A percentile compares a stretch with the other conserved stretches of the same genome.
Evolutionary conservation across 148 eudicot genomes (phyloP).

Genomic region (Fagopyrum esculentum): DNA sequence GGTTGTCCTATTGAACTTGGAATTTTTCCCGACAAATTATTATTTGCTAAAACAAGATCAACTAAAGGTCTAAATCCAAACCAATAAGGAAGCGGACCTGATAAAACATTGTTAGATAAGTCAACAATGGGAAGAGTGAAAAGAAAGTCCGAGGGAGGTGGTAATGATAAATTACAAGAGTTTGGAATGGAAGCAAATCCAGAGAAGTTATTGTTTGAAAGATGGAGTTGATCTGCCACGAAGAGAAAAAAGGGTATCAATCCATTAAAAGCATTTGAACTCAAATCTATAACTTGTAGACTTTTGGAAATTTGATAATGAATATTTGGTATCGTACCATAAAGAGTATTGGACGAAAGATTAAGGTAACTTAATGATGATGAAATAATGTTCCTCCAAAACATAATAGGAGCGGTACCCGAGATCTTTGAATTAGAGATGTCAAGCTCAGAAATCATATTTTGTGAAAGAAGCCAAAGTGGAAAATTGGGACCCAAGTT

Average conservation of each 20-base stretch:
- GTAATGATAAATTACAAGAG: too few relatives aligned
- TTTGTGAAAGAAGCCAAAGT: not conserved
- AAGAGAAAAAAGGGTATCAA: not conserved
- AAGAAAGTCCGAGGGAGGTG: too few relatives aligned
- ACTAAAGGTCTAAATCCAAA: not conserved
- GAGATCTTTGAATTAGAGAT: not conserved
- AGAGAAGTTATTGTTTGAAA: too few relatives aligned
- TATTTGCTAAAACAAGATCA: too few relatives aligned
- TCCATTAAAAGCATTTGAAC: not conserved
- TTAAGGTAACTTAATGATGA: not conserved
- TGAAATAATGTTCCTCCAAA: not conserved
- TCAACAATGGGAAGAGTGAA: not conserved
- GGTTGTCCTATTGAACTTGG: too few relatives aligned
- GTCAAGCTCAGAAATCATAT: not conserved
- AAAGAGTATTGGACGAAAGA: not conserved
- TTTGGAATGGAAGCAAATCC: too few relatives aligned
- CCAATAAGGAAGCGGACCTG: not conserved
- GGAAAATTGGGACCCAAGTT: not conserved
- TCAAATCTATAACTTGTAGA: not conserved
- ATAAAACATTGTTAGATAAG: not conserved
- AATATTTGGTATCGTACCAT: not conserved
- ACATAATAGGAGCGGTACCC: not conserved
- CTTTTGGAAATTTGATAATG: not conserved
- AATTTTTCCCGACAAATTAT: too few relatives aligned
- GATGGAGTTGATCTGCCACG: too few relatives aligned